phyloP scores from a whole-genome alignment of 371 early-diverging fungal genomes.

The Apophysomyces trapeziformis region DNA sequence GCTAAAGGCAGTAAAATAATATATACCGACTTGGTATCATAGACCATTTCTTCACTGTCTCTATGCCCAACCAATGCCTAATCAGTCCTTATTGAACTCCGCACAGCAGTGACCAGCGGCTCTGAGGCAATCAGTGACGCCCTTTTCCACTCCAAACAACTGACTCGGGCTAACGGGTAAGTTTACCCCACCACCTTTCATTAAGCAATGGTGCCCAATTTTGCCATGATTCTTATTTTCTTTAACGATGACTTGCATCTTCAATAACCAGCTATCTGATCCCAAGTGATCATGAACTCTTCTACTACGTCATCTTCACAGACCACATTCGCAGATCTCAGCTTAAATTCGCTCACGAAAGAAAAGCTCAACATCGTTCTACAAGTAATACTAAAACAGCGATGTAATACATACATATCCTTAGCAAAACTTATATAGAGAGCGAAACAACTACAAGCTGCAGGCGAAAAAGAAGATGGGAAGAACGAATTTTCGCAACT shows the following conservation, averaged over 20 bases:
- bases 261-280: not conserved
- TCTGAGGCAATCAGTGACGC: too few species aligned
- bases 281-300: slow-evolving; percentile 19
- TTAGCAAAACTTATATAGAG: not conserved
- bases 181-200: not conserved
- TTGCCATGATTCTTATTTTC: not conserved
- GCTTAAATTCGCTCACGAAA: slow-evolving; percentile 34
- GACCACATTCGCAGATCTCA: slow-evolving; percentile 25
- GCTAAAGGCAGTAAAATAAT: too few species aligned
- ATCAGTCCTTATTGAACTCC: too few species aligned
- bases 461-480: slow-evolving; percentile 74
- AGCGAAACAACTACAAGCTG: slow-evolving; percentile 53
- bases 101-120: too few species aligned
- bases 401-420: not conserved
- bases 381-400: slow-evolving; percentile 27
- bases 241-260: not conserved
- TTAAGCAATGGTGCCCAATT: not conserved
- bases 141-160: not conserved
- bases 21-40: too few species aligned
- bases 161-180: slow-evolving; percentile 7
- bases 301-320: slow-evolving; percentile 20
- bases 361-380: slow-evolving; percentile 40
- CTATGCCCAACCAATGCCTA: too few species aligned
- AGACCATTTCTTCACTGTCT: too few species aligned
- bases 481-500: slow-evolving; percentile 71